Conservation (phyloP, 164 flowering plant species). For the Stephania cephalantha region DNA sequence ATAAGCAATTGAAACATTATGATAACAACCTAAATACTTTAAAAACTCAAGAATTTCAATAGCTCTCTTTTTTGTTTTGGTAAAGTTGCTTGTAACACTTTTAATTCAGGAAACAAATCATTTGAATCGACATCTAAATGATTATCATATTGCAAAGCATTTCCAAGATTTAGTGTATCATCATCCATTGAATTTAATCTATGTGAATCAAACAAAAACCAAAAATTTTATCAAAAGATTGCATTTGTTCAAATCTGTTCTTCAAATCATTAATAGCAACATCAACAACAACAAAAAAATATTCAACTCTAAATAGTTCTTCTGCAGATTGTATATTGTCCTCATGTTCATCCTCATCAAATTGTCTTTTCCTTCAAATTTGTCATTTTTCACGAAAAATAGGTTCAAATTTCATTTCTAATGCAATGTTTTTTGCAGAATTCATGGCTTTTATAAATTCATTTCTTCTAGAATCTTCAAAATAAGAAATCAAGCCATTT, state of each 20-base stretch:
- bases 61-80: not conserved
- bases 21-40: not conserved
- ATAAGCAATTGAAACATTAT: not conserved
- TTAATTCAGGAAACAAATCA: slow-evolving; percentile 11
- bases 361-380: too few relatives aligned
- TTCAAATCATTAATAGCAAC: slow-evolving; percentile 1
- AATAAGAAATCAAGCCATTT: not conserved
- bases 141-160: not conserved
- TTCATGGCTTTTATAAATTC: not conserved
- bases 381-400: not conserved
- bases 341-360: too few relatives aligned
- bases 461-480: not conserved
- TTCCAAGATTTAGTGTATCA: slow-evolving; percentile 6
- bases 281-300: slow-evolving; percentile 9
- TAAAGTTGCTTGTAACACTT: not conserved
- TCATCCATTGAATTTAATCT: slow-evolving; percentile 5
- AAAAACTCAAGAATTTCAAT: not conserved
- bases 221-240: not conserved
- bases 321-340: not conserved
- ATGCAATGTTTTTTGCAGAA: not conserved
- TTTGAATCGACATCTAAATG: slow-evolving; percentile 6
- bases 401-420: not conserved
- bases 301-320: slow-evolving; percentile 11
- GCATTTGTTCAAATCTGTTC: slow-evolving; percentile 12
- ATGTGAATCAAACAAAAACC: slow-evolving; percentile 4